Evolutionary conservation across 2,329 filamentous ascomycete genomes (phyloP), one percentile per base, ranked within the genome.

Genomic region (Rutstroemia sp.): DNA sequence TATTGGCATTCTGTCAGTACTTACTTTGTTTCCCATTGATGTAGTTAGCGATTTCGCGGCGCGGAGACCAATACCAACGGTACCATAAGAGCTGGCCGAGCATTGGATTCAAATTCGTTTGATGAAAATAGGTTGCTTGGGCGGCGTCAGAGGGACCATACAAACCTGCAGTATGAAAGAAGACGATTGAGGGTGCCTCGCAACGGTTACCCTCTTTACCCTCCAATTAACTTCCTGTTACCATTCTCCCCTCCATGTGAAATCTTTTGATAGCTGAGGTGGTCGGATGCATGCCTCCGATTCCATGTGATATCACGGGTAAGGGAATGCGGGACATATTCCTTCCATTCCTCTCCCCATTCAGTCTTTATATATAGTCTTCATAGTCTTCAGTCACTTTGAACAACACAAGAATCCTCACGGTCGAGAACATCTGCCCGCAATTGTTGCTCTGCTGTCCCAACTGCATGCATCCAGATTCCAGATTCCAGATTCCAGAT

Each of bases 141-240:
- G 83, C 86, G 82, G 88, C 84, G 87, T 92, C 88, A 91, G 87
- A 91, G 83, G 86, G 75, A 80, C 80, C 84, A 76, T 67, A 91
- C 87, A 91, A 44, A 17, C 21, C 10, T 23, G 48, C 23, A 41
- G n/a, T 2, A 27, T 38, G 17, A 12, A 50, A 14, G 17, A 14
- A 41, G 38, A 8, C 2, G 38, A 41, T n/a, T 9, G 17, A 9
- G 9, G 9, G 5, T 41, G 27, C 12, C 14, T 41, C 14, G 38
- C 38, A 41, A 16, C 27, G 7, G 27, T 9, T 10, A 10, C 19
- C 19, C 19, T 19, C n/a, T 19, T 19, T 19, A 23, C 23, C 23
- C 23, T 23, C 23, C 23, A 4, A 23, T 23, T 23, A 23, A 2
- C 23, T 5, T 23, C 23, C 23, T 4, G 23, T 23, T 23, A 4